Evolutionary conservation across 495 filamentous ascomycete genomes (phyloP).

Genomic region (Penicillium maclennaniae): DNA sequence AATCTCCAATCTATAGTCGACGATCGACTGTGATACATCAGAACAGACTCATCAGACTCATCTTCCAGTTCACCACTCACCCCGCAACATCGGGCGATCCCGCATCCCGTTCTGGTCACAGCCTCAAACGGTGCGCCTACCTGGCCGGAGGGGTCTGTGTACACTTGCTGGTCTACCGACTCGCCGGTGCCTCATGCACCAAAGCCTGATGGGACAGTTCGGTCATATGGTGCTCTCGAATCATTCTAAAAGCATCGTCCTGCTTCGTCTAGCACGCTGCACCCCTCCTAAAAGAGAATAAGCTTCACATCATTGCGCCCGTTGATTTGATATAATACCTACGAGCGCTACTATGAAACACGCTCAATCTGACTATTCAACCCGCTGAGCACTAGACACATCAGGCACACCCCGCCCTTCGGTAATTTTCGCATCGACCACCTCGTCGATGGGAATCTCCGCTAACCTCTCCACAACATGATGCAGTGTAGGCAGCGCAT

Average conservation of each 20-base stretch:
- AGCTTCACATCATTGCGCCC: background rate
- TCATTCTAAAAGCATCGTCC: background rate
- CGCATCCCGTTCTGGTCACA: background rate
- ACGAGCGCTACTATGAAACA: background rate
- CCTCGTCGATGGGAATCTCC: constrained; percentile 51
- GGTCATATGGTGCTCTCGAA: background rate
- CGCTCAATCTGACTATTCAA: constrained; percentile 29
- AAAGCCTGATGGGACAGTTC: background rate
- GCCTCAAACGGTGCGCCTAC: background rate
- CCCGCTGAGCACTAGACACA: constrained; percentile 36
- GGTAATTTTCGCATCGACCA: constrained; percentile 49
- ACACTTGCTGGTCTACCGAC: background rate
- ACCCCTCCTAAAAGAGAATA: background rate
- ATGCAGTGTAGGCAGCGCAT: constrained; percentile 52
- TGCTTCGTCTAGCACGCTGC: background rate
- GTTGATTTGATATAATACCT: background rate
- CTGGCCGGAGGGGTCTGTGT: background rate
- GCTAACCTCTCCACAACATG: constrained; percentile 47
- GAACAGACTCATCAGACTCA: background rate
- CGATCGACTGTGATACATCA: no score
- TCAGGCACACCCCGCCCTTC: constrained; percentile 48
- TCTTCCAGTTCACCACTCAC: background rate
- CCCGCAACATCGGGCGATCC: background rate
- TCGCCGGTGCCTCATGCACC: background rate
- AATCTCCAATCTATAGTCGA: no score